Base-by-base conservation (phyloP, 2,329 filamentous ascomycete genomes). In the Sporothrix brasiliensis region DNA sequence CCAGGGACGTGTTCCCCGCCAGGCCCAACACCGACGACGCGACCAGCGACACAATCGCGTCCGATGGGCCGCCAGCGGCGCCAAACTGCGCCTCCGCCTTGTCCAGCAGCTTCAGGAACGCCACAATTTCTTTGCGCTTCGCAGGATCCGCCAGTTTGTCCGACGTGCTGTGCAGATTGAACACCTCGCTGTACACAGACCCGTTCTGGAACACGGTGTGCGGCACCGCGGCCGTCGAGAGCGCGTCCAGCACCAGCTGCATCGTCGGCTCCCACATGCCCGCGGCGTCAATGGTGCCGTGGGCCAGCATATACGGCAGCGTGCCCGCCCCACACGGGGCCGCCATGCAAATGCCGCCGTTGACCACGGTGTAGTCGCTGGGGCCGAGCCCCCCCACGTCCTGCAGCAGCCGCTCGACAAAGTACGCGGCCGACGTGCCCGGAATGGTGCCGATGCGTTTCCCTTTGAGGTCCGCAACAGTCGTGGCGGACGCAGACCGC, bases 211-310 rank as follows among this genome's bases (percentile, higher is more conserved):
- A 79, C 16, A 78, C 71, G 52, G 77, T 71, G 11, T 74, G 75
- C 47, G 50, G 24, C 53, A 61, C 60, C 41, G 76, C 75, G 24
- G 69, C 67, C 21, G 66, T 56, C 1, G 75, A 77, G n/a, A 78
- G 56, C 1, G 75, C 76, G 13, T 76, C 69, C 39, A 76, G 74
- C 3, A 74, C 77, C 3, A 79, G 73, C 74, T 79, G 75, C 9
- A 79, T 76, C 19, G 76, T 75, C 27, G 78, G 77, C 74, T 79
- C 78, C 78, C 78, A 80, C 68, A 78, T 74, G 39, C 77, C 78
- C 44, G 79, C 78, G 0, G 77, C 78, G 70, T 79, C 77, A 30
- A 79, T 74, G 41, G 74, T 71, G 1, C 75, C 72, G 19, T 65
- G 68, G 52, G 72, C 71, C 39, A 80, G 73, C 77, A 76, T 75